phyloP scores from a whole-genome alignment of 2,329 filamentous ascomycete species.

The Iodosphaeria phyllophila region DNA sequence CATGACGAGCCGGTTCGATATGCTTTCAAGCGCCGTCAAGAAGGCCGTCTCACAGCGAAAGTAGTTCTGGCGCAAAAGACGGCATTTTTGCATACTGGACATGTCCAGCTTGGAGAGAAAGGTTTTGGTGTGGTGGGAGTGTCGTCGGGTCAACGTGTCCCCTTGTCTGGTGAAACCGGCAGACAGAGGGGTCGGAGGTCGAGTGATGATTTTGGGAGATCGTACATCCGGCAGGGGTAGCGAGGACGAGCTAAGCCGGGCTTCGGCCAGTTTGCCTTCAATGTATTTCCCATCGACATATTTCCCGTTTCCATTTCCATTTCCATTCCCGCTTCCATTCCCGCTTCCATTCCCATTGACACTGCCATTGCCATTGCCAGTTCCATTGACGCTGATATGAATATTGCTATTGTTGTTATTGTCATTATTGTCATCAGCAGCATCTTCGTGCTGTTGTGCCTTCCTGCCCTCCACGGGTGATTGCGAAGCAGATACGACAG shows the following conservation, averaged over 20 bases:
- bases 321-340: too few species aligned
- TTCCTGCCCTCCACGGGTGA: too few species aligned
- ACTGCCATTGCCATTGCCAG: too few species aligned
- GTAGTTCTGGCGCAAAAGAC: slow-evolving; percentile 60
- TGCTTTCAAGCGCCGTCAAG: slow-evolving; percentile 61
- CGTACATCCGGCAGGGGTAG: slow-evolving; percentile 43
- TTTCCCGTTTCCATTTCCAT: too few species aligned
- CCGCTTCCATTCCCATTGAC: too few species aligned
- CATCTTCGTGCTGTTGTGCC: too few species aligned
- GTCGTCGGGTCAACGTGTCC: slow-evolving; percentile 34
- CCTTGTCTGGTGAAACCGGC: slow-evolving; percentile 28
- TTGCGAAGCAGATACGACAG: too few species aligned
- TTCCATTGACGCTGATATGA: too few species aligned
- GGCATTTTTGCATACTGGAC: slow-evolving; percentile 47
- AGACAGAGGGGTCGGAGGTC: slow-evolving; percentile 38
- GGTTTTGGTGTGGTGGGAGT: slow-evolving; percentile 41
- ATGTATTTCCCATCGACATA: too few species aligned
- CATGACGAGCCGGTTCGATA: slow-evolving; percentile 66
- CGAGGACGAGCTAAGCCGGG: slow-evolving; percentile 48
- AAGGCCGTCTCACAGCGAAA: slow-evolving; percentile 70
- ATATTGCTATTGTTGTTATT: too few species aligned
- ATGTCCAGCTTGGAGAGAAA: slow-evolving; percentile 41
- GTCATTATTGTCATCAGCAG: too few species aligned
- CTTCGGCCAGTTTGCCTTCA: slow-evolving; percentile 34
- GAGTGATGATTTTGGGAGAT: slow-evolving; percentile 29